phyloP scores from a whole-genome alignment of 306 rosid species.

The Sophora flavescens region DNA sequence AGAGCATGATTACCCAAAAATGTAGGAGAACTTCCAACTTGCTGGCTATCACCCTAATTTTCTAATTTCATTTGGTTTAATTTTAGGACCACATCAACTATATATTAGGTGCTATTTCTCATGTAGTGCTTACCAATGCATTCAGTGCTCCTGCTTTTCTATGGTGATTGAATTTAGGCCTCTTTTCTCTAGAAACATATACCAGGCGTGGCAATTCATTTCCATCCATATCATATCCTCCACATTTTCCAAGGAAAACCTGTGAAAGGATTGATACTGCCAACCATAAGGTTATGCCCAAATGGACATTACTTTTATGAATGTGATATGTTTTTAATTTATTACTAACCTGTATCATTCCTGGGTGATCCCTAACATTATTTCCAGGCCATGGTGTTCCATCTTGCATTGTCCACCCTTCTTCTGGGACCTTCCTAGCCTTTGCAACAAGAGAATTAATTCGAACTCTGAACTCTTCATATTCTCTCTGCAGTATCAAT shows the following conservation, averaged over 20 bases:
- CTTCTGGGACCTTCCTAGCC: conserved; percentile 60
- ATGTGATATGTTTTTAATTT: background rate
- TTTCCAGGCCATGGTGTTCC: conserved; percentile 70
- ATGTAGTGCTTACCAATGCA: conserved; percentile 54
- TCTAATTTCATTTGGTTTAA: too few relatives aligned
- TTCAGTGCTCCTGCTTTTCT: conserved; percentile 68
- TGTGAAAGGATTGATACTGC: conserved; percentile 6
- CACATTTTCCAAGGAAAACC: conserved; percentile 64
- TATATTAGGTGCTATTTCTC: background rate
- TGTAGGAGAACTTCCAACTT: too few relatives aligned
- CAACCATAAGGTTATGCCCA: conserved; percentile 18
- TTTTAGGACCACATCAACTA: background rate
- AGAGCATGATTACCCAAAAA: background rate
- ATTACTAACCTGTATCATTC: conserved; percentile 62
- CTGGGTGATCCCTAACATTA: conserved; percentile 61
- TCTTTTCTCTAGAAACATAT: conserved; percentile 69
- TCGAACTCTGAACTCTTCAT: conserved; percentile 62
- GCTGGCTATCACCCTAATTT: too few relatives aligned
- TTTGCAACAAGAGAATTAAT: conserved; percentile 62
- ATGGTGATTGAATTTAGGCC: conserved; percentile 62
- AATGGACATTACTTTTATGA: background rate
- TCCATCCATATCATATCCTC: conserved; percentile 53
- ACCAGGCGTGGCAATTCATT: conserved; percentile 62
- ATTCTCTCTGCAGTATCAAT: conserved; percentile 56
- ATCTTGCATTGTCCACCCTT: conserved; percentile 69